Evolutionary conservation across 2,329 filamentous ascomycete species (phyloP).

Genomic region (Epichloe coenophiala): DNA sequence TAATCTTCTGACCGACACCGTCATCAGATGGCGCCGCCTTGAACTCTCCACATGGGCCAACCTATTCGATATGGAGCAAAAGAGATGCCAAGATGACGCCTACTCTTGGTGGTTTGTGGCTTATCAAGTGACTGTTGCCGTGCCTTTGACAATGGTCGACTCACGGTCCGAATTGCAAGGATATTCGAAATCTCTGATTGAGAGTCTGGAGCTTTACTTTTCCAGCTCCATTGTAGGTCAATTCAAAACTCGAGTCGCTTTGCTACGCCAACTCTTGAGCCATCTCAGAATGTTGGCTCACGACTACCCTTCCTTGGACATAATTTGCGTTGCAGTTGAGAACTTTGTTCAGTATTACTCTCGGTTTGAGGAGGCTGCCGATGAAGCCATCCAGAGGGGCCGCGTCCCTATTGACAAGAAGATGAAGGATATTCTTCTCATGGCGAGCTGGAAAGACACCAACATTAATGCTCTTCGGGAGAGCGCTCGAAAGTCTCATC

Average conservation of each 20-base stretch:
- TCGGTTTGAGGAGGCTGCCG: slow-evolving; percentile 54
- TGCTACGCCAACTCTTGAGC: slow-evolving; percentile 51
- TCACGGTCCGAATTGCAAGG: slow-evolving; percentile 42
- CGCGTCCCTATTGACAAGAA: slow-evolving; percentile 68
- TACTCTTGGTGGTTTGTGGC: slow-evolving; percentile 94
- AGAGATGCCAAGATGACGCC: slow-evolving; percentile 63
- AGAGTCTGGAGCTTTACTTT: slow-evolving; percentile 69
- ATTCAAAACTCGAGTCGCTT: slow-evolving; percentile 55
- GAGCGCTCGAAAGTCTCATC: slow-evolving; percentile 79
- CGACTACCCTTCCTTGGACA: slow-evolving; percentile 43
- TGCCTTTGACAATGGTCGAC: slow-evolving; percentile 52
- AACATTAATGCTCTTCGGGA: slow-evolving; percentile 83
- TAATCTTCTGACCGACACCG: slow-evolving; percentile 63
- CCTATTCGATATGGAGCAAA: slow-evolving; percentile 71
- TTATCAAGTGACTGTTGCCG: slow-evolving; percentile 76
- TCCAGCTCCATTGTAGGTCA: slow-evolving; percentile 69
- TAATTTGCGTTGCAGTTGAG: slow-evolving; percentile 50
- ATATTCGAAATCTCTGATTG: slow-evolving; percentile 58
- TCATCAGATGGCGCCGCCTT: slow-evolving; percentile 80
- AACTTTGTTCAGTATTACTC: slow-evolving; percentile 69
- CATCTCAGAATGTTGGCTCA: slow-evolving; percentile 50
- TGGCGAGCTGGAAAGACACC: slow-evolving; percentile 96
- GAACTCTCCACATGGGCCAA: slow-evolving; percentile 88
- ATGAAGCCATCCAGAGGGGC: slow-evolving; percentile 52
- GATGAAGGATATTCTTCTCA: slow-evolving; percentile 81